Base-by-base conservation (phyloP, 2,329 filamentous ascomycete species). In the Escovopsis weberi region DNA sequence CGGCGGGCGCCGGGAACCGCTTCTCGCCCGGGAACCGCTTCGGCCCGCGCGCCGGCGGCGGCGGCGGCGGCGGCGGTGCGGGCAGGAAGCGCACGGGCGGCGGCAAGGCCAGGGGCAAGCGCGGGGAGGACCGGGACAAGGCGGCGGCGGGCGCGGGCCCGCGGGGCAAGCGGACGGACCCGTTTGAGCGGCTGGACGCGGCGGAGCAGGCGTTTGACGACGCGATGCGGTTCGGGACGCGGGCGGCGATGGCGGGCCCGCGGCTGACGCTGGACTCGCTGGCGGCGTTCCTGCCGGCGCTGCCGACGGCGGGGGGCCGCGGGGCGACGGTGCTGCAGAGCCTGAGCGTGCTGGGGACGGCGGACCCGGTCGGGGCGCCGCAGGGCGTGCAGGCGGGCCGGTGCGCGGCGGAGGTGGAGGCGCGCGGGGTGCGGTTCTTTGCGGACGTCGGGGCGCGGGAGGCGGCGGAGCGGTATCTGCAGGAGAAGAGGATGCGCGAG, bases 121-220 rank as follows among this genome's bases (percentile, higher is more conserved):
- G n/a, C n/a, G 44, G 55, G 12, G 53, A 51, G 26, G 51, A 51
- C 30, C 38, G 43, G 28, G 41, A 26, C 36, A 50, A 51, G 26
- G 39, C 30, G 18, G 35, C 41, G 12, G 41, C 30, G 18, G n/a
- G n/a, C n/a, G n/a, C n/a, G n/a, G 44, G 44, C 2, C 36, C 32
- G 10, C 35, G 49, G 37, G 52, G 50, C 33, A 51, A 47, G 41
- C 43, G 49, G 18, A 43, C 46, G 26, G 53, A 51, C 26, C 51
- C 53, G 8, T 55, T 51, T 38, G 51, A 54, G 15, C 43, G 40
- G 15, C 42, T 59, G 52, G 59, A 62, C 36, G 49, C 55, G 4
- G 56, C 55, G 36, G 57, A 60, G 53, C 46, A 56, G 47, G 54
- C 55, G 10, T 64, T 65, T 43, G 58, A 60, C 41, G 51, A 57